These are phyloP conservation scores for Gossypium sturtianum DNA, from an alignment of 345 rosid species.

Conservation along the genomic window DNA sequence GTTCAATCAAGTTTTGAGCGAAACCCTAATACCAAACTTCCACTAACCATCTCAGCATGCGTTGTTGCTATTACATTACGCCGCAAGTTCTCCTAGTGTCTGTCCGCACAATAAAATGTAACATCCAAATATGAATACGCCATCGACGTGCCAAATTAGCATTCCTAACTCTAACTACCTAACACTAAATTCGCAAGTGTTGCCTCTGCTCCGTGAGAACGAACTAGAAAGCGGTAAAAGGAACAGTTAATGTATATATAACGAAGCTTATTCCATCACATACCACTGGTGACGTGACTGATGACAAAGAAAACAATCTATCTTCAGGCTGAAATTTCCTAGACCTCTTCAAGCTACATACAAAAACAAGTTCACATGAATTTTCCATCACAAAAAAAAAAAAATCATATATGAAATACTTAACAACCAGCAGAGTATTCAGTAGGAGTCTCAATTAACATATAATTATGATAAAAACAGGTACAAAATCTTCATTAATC, in stretches of 20 bases:
- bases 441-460: not conserved
- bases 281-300: conserved; percentile 54
- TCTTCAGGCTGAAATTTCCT: conserved; percentile 57
- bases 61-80: not conserved
- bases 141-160: no score
- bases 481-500: not conserved
- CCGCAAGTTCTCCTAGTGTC: no score
- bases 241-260: not conserved
- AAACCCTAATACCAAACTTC: not conserved
- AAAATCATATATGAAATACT: not conserved
- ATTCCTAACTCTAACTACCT: not conserved
- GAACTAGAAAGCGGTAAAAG: not conserved
- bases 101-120: no score
- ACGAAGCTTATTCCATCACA: conserved; percentile 13
- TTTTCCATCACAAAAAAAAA: not conserved
- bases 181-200: not conserved
- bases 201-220: not conserved
- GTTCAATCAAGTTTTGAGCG: not conserved
- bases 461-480: no score
- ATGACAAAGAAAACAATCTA: conserved; percentile 53
- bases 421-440: not conserved
- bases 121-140: no score
- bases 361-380: conserved; percentile 13
- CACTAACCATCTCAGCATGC: not conserved
- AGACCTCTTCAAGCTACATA: conserved; percentile 51